phyloP scores from a whole-genome alignment of 768 basidiomycete genomes.

The Lactifluus hygrophoroides region DNA sequence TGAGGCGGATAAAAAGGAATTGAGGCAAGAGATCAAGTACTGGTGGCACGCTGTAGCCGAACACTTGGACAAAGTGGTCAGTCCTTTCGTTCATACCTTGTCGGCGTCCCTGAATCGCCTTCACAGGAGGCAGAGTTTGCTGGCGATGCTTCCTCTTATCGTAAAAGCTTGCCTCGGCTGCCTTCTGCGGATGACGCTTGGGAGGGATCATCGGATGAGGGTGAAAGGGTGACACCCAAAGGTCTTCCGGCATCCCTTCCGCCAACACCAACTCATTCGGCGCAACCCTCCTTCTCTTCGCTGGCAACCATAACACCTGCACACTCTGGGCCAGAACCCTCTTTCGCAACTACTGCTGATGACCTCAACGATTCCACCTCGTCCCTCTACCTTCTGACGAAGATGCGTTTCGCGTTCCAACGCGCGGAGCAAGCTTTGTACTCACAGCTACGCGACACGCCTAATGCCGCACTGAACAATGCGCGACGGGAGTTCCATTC shows the following conservation, averaged over 20 bases:
- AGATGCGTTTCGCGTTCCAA: conserved; percentile 50
- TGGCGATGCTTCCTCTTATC: conserved; percentile 20
- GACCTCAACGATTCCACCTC: conserved; percentile 23
- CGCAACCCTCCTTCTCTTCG: conserved; percentile 19
- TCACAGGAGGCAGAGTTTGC: conserved; percentile 38
- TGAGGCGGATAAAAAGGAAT: conserved; percentile 36
- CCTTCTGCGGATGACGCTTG: conserved; percentile 50
- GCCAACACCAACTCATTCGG: conserved; percentile 17
- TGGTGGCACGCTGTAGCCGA: conserved; percentile 64
- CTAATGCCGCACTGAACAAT: conserved; percentile 45
- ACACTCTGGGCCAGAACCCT: background rate
- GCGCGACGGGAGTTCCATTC: conserved; percentile 50
- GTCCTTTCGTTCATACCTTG: conserved; percentile 15
- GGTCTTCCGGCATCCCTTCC: conserved; percentile 18
- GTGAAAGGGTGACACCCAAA: conserved; percentile 6
- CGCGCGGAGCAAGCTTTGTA: conserved; percentile 53
- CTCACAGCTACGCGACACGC: conserved; percentile 40
- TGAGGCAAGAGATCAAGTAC: conserved; percentile 50
- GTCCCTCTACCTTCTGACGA: conserved; percentile 35
- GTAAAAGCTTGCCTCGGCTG: conserved; percentile 50
- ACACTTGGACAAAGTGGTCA: conserved; percentile 51
- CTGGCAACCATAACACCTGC: background rate
- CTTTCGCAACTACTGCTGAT: conserved; percentile 6
- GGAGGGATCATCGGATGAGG: conserved; percentile 27
- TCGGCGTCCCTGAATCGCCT: background rate